Conservation (phyloP, 2,329 filamentous ascomycete genomes). For the Fusarium vanettenii region DNA sequence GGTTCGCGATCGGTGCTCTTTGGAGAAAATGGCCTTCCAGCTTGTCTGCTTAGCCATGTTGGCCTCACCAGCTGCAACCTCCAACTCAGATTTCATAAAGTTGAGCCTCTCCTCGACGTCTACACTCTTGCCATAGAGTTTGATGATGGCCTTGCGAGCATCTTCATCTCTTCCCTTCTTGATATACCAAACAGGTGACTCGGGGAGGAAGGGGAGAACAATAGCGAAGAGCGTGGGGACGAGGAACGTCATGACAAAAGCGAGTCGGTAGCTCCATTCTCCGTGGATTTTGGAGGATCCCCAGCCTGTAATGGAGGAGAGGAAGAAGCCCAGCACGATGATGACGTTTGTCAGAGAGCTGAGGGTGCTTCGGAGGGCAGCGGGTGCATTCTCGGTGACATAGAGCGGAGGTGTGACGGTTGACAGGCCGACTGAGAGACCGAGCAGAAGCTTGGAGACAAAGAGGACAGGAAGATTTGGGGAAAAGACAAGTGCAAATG, state of each 20-base stretch:
- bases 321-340: constrained; percentile 45
- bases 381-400: constrained; percentile 45
- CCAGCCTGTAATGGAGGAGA: constrained; percentile 44
- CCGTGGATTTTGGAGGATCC: constrained; percentile 43
- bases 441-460: constrained; percentile 44
- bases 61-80: constrained; percentile 37
- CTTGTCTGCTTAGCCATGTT: constrained; percentile 42
- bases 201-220: constrained; percentile 41
- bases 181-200: constrained; percentile 45
- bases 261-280: constrained; percentile 42
- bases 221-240: constrained; percentile 41
- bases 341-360: constrained; percentile 47
- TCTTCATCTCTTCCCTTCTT: constrained; percentile 44
- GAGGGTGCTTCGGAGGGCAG: constrained; percentile 40
- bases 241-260: constrained; percentile 45
- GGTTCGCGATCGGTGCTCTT: constrained; percentile 41
- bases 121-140: constrained; percentile 34
- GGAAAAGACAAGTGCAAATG: constrained; percentile 44
- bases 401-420: constrained; percentile 44
- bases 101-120: constrained; percentile 39
- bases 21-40: constrained; percentile 46
- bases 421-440: constrained; percentile 42
- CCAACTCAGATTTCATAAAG: constrained; percentile 44
- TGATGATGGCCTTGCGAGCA: constrained; percentile 42
- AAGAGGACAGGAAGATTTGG: constrained; percentile 43